Evolutionary conservation across 2,329 filamentous ascomycete genomes (phyloP).

Genomic region (Aspergillus sp.): DNA sequence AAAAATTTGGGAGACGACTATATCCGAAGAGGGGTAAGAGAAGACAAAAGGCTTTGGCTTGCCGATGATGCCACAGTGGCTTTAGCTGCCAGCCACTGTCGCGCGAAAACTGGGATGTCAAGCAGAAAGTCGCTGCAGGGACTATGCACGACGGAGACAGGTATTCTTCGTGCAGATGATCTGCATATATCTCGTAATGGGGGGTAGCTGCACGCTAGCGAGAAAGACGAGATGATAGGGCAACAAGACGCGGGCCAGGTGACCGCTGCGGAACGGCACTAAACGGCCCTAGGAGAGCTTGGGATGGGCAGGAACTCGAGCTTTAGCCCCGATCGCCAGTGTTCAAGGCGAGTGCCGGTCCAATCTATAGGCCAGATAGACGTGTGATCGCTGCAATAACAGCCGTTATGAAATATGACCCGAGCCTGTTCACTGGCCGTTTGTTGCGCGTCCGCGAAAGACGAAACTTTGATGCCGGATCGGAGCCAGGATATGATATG

Average conservation of each 20-base stretch:
- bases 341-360: conserved; percentile 11
- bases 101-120: conserved; percentile 21
- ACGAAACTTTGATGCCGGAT: conserved; percentile 1
- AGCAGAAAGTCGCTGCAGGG: conserved; percentile 46
- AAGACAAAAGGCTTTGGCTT: conserved; percentile 24
- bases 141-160: conserved; percentile 45
- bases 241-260: conserved; percentile 39
- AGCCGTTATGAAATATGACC: conserved; percentile 1
- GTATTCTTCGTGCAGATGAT: conserved; percentile 57
- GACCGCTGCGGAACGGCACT: conserved; percentile 34
- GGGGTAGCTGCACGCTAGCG: conserved; percentile 28
- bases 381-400: conserved; percentile 28
- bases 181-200: conserved; percentile 37
- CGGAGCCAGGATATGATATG: conserved; percentile 12
- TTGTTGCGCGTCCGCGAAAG: not conserved
- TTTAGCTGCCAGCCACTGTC: conserved; percentile 22
- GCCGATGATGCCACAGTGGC: conserved; percentile 24
- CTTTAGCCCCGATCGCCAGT: conserved; percentile 19
- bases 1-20: not conserved
- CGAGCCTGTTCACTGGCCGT: not conserved
- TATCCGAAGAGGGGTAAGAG: conserved; percentile 1
- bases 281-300: conserved; percentile 28
- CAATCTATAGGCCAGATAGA: conserved; percentile 26
- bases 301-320: conserved; percentile 24
- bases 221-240: conserved; percentile 27